Conservation (phyloP, 192 early-diverging fungal genomes). For the Coemansia sp. region DNA sequence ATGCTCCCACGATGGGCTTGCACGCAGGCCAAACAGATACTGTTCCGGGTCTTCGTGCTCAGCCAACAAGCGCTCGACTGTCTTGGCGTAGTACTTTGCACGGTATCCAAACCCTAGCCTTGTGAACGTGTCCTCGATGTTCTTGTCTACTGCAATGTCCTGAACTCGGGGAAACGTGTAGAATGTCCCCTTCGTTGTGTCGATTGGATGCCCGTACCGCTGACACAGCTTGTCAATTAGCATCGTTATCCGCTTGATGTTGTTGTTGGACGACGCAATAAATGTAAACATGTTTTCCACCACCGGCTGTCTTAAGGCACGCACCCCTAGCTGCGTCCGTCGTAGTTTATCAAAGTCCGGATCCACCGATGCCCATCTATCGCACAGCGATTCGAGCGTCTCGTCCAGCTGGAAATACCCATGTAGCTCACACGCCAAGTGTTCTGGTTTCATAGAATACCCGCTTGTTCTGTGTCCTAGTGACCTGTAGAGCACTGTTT, state of each 20-base stretch:
- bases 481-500: conserved; percentile 33
- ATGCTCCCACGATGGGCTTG: conserved; percentile 35
- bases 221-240: conserved; percentile 42
- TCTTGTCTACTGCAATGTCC: conserved; percentile 48
- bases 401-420: conserved; percentile 91
- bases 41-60: conserved; percentile 53
- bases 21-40: conserved; percentile 69
- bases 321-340: conserved; percentile 60
- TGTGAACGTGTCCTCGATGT: conserved; percentile 66
- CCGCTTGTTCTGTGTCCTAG: conserved; percentile 8
- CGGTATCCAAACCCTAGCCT: conserved; percentile 92
- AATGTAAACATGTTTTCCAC: conserved; percentile 87
- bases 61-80: conserved; percentile 57
- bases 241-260: conserved; percentile 85
- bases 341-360: conserved; percentile 60
- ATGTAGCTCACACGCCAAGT: conserved; percentile 26
- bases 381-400: conserved; percentile 59
- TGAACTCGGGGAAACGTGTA: conserved; percentile 71
- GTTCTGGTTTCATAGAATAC: background rate
- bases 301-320: conserved; percentile 81
- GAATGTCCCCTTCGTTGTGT: conserved; percentile 42
- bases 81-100: conserved; percentile 84
- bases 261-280: conserved; percentile 94
- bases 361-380: conserved; percentile 61
- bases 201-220: conserved; percentile 24